These are phyloP conservation scores for Coemansia pectinata DNA, from an alignment of 192 early-diverging fungal genomes.

Conservation along the genomic window DNA sequence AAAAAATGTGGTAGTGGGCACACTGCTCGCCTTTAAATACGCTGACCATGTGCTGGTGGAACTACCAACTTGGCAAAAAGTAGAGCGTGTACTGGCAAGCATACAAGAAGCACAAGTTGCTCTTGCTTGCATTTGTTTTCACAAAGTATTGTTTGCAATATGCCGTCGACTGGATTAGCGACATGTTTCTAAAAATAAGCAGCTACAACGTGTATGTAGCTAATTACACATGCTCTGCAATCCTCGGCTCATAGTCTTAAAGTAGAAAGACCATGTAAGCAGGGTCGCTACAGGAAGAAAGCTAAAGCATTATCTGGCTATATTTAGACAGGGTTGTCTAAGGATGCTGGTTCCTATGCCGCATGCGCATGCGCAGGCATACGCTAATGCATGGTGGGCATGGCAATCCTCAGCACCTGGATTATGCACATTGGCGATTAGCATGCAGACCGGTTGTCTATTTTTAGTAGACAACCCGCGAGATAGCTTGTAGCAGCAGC, in stretches of 20 bases:
- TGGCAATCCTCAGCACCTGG: background rate
- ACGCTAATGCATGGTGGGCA: background rate
- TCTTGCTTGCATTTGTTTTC: background rate
- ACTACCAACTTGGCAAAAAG: background rate
- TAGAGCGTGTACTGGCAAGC: background rate
- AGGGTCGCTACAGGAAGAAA: no score
- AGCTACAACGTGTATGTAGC: background rate
- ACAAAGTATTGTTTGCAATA: background rate
- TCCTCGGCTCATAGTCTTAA: no score
- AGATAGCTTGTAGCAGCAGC: background rate
- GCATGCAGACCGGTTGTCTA: conserved; percentile 1
- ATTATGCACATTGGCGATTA: background rate
- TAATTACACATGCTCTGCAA: background rate
- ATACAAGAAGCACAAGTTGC: background rate
- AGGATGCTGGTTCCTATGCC: background rate
- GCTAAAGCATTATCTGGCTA: no score
- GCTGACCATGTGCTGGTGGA: background rate
- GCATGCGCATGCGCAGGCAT: background rate
- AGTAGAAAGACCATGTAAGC: no score
- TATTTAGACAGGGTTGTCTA: background rate
- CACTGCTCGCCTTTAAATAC: background rate
- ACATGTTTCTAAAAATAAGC: background rate
- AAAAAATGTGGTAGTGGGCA: background rate
- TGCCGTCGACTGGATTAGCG: background rate
- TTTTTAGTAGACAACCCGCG: background rate